phyloP scores from a whole-genome alignment of 768 basidiomycete genomes.

The Amanita exitialis region DNA sequence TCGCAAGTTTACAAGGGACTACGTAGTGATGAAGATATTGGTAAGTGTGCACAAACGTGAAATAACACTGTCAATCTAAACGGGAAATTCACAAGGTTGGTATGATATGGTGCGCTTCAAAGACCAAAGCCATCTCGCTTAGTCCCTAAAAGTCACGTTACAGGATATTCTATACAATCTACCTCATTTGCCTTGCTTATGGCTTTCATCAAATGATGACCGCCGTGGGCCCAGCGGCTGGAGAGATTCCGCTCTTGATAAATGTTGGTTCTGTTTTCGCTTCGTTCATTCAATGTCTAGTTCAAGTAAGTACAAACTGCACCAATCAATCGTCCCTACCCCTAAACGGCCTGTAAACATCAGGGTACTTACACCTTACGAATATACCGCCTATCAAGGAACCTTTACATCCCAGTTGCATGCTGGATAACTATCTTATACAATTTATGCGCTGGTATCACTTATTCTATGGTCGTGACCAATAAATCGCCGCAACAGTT shows the following conservation, averaged over 20 bases:
- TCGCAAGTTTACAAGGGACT: not conserved
- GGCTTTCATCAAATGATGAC: not conserved
- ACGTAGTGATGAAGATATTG: not conserved
- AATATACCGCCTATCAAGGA: not conserved
- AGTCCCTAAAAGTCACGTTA: not conserved
- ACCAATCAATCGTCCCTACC: not conserved
- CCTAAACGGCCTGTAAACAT: not conserved
- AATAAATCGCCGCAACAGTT: not conserved
- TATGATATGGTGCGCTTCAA: not conserved
- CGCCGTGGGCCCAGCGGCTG: not conserved
- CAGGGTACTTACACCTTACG: not conserved
- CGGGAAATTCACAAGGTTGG: not conserved
- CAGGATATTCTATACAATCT: not conserved
- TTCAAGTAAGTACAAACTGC: not conserved
- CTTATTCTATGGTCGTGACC: not conserved
- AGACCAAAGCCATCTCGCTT: too few relatives aligned
- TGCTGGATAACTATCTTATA: not conserved
- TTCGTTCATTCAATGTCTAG: not conserved
- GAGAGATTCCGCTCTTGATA: not conserved
- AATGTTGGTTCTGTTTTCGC: not conserved
- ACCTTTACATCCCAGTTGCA: not conserved
- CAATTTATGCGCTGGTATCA: not conserved
- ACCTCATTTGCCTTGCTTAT: not conserved
- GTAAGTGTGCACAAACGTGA: not conserved
- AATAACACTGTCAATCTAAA: not conserved